Percentiles rank a stretch among this genome's conserved stretches.
These are phyloP conservation scores for Didymella sp. DNA, from an alignment of 2,329 filamentous ascomycete species.

Conservation along the genomic window DNA sequence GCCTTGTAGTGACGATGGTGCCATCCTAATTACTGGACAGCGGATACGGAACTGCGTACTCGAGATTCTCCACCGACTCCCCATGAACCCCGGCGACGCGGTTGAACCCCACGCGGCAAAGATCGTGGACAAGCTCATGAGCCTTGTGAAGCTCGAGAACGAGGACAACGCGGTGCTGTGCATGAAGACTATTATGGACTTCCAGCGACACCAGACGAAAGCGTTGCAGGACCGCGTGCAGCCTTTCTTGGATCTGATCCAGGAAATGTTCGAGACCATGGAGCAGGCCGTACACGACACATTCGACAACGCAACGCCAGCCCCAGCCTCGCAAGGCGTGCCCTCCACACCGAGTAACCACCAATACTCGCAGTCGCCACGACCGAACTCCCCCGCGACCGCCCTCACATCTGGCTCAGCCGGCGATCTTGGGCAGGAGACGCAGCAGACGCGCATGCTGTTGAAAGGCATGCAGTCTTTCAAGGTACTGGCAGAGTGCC, in stretches of 20 bases:
- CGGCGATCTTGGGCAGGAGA: slow-evolving; percentile 79
- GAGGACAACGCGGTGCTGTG: slow-evolving; percentile 99
- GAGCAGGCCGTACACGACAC: slow-evolving; percentile 94
- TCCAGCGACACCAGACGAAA: slow-evolving; percentile 91
- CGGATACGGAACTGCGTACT: slow-evolving; percentile 86
- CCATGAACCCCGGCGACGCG: slow-evolving; percentile 73
- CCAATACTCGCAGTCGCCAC: slow-evolving; percentile 82
- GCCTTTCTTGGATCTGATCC: slow-evolving; percentile 86
- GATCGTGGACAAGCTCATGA: slow-evolving; percentile 89
- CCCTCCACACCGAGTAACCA: slow-evolving; percentile 69
- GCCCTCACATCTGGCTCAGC: slow-evolving; percentile 75
- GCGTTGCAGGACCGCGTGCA: slow-evolving; percentile 83
- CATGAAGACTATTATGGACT: slow-evolving; percentile 97
- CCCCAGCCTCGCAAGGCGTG: slow-evolving; percentile 58
- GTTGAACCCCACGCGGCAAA: slow-evolving; percentile 89
- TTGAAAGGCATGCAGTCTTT: slow-evolving; percentile 98
- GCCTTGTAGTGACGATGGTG: slow-evolving; percentile 3
- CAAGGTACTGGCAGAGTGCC: slow-evolving; percentile 96
- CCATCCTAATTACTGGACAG: slow-evolving; percentile 57
- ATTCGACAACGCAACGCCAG: slow-evolving; percentile 76
- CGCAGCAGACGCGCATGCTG: slow-evolving; percentile 80
- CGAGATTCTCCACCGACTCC: slow-evolving; percentile 92
- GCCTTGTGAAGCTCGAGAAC: slow-evolving; percentile 87
- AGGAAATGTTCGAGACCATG: slow-evolving; percentile 95
- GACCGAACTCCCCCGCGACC: slow-evolving; percentile 87